Evolutionary conservation across 2,329 filamentous ascomycete genomes (phyloP), one percentile per base, ranked within the genome.

Genomic region (Ophiostoma himal-ulmi): DNA sequence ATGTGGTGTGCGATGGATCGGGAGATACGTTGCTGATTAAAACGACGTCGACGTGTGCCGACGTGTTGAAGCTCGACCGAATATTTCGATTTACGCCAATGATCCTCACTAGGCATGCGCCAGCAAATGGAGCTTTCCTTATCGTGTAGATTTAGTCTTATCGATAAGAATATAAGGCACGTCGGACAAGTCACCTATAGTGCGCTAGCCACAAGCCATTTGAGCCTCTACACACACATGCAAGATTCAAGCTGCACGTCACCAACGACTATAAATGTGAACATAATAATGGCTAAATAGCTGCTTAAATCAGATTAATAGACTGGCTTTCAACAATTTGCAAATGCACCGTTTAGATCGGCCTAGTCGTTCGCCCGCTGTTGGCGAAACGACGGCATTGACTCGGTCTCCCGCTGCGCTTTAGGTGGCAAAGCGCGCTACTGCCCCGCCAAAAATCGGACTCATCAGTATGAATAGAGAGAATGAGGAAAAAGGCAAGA

Each of bases 381-480:
- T 65, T 36, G 34, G 60, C 34, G 30, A 37, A 64, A 34, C 22
- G 60, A 64, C 60, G 57, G 54, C 54, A 60, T 60, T 60, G 54
- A 30, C 57, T 62, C 57, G 57, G 26, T 5, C 26, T 57, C 11
- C 52, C 57, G 57, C 57, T 62, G 57, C 37, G 52, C 39, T 36
- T 62, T 37, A 6, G 22, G 44, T 14, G 64, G 26, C 7, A 30
- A 64, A 39, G 20, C 62, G 41, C 62, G 62, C 62, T 65, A 65
- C 34, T 65, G 62, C 62, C 62, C 62, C 62, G 36, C 62, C 62
- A 39, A 41, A 65, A 65, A 65, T 65, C 36, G 36, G 62, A 65
- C 62, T 34, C 13, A 26, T n/a, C 52, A 57, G 52, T 17, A 26
- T 57, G 17, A 22, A 57, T 57, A 57, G 7, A 10, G 60, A 36